Evolutionary conservation across 768 basidiomycete genomes (phyloP), one percentile per base, ranked within the genome.

Genomic region (Naganishia vishniacii): DNA sequence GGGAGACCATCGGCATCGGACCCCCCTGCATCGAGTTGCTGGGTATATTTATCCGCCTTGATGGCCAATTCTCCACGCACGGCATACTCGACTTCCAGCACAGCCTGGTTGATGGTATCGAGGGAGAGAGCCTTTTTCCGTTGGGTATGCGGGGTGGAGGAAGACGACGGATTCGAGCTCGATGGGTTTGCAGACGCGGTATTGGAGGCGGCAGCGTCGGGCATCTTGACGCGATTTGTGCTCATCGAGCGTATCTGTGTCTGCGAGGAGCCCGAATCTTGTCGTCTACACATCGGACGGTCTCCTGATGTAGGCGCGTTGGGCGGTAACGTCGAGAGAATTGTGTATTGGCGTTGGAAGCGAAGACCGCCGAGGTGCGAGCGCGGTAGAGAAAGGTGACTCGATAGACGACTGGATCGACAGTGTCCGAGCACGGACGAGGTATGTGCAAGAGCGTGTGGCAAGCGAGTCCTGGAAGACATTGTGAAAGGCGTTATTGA

Each of bases 11-110:
- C 60, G 13, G 58, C 63, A 13, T 65, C 25, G 20, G 80, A 80
- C 68, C 83, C 79, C 63, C 68, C 70, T 3, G 80, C 74, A 25
- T 80, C 79, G 73, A 98, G 84, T 70, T 81, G 78, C 56, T 86
- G 86, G 61, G 87, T 83, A 69, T 88, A 85, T 59, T 84, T 80
- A 78, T 97, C 92, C 0, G 94, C 91, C 76, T 88, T 89, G 80
- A 97, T 89, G 3, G 94, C 91, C 68, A 98, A 85, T 79, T 94
- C 93, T 51, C 95, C 94, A 61, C 94, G 89, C 29, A 99, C 94
- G 62, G 94, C 94, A 75, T 99, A 99, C 77, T 95, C 84, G 59
- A 97, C 95, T 58, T 89, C 85, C 73, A 85, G 83, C 48, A 95
- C 82, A 64, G 85, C 81, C 2, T 88, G 89, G 79, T 95, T 97